These are phyloP conservation scores for Linum lewisii DNA, from an alignment of 345 rosid genomes.

Conservation along the genomic window DNA sequence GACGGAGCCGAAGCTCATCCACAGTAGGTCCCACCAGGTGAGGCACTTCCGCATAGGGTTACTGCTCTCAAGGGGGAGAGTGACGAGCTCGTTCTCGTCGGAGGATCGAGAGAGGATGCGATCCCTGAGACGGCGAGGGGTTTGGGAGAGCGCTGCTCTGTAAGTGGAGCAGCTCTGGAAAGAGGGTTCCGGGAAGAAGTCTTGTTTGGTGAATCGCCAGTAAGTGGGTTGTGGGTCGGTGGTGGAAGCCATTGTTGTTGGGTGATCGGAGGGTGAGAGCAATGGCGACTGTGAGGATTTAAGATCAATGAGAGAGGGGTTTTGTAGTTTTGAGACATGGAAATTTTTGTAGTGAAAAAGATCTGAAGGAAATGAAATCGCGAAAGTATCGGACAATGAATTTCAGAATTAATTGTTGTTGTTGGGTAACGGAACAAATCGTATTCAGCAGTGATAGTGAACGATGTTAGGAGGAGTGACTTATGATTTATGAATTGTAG, in stretches of 20 bases:
- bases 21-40: conserved; percentile 94
- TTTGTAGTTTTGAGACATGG: not conserved
- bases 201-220: conserved; percentile 81
- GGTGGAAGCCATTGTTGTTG: conserved; percentile 2
- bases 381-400: too few relatives aligned
- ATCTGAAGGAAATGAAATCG: too few relatives aligned
- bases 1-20: conserved; percentile 86
- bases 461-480: too few relatives aligned
- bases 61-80: conserved; percentile 54
- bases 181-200: conserved; percentile 74
- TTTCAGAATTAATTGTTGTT: too few relatives aligned
- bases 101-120: conserved; percentile 70
- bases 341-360: too few relatives aligned
- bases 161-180: conserved; percentile 55
- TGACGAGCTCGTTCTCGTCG: conserved; percentile 58
- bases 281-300: not conserved
- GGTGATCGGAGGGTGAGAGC: not conserved
- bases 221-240: conserved; percentile 27
- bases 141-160: conserved; percentile 51
- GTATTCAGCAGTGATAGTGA: too few relatives aligned
- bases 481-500: too few relatives aligned
- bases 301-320: not conserved
- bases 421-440: too few relatives aligned
- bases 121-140: conserved; percentile 64
- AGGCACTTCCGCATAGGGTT: conserved; percentile 70